phyloP scores from a whole-genome alignment of 208 protist genomes.

The Acanthamoeba comandoni region DNA sequence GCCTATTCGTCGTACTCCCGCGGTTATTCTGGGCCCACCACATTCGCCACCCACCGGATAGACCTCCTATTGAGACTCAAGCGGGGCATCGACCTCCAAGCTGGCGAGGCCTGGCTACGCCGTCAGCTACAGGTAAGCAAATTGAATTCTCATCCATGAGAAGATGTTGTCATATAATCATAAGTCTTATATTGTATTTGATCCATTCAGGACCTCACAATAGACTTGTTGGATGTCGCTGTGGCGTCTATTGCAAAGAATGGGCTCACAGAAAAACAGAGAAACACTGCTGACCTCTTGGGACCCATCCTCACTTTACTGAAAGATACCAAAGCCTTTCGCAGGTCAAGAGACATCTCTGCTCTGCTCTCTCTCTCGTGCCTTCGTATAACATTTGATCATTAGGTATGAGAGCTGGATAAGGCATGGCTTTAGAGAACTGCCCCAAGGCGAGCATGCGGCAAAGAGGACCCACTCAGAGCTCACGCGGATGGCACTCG shows the following conservation, averaged over 20 bases:
- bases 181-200: no score
- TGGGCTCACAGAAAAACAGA: constrained; percentile 37
- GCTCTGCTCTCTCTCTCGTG: not conserved
- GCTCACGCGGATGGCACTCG: not conserved
- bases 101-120: constrained; percentile 59
- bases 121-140: constrained; percentile 24
- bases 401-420: constrained; percentile 47
- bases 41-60: constrained; percentile 21
- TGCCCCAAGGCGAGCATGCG: no score
- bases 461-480: not conserved
- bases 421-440: not conserved
- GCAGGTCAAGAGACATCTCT: constrained; percentile 3
- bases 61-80: constrained; percentile 53
- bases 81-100: constrained; percentile 34
- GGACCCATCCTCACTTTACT: constrained; percentile 7
- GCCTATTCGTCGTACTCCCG: constrained; percentile 15
- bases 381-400: not conserved
- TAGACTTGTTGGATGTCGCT: constrained; percentile 49
- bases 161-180: no score
- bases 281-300: constrained; percentile 6
- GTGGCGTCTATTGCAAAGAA: not conserved
- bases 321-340: constrained; percentile 60
- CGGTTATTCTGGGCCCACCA: not conserved
- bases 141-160: no score
- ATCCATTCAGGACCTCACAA: constrained; percentile 35